phyloP scores from a whole-genome alignment of 2,329 filamentous ascomycete species.

The Sporothrix pallida region DNA sequence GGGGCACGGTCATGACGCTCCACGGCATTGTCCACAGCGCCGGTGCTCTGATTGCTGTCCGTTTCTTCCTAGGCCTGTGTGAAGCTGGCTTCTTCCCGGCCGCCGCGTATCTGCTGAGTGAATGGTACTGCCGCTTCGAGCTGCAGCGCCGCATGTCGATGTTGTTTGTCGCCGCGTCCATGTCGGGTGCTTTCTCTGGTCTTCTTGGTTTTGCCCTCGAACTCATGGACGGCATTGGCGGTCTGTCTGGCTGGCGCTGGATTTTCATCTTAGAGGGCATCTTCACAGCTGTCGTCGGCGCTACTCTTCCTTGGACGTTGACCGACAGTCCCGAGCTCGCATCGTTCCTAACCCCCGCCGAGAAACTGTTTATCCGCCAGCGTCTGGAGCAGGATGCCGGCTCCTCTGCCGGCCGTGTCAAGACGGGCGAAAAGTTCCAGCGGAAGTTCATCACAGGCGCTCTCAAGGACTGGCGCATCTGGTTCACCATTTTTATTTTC shows the following conservation, averaged over 20 bases:
- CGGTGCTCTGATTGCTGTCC: slow-evolving; percentile 53
- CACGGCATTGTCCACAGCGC: slow-evolving; percentile 60
- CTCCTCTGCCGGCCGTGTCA: slow-evolving; percentile 53
- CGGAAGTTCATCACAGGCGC: slow-evolving; percentile 71
- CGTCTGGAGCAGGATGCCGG: slow-evolving; percentile 72
- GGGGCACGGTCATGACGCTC: slow-evolving; percentile 61
- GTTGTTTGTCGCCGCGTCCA: slow-evolving; percentile 35
- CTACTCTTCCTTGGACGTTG: slow-evolving; percentile 65
- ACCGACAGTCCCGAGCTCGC: slow-evolving; percentile 70
- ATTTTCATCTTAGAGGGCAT: slow-evolving; percentile 70
- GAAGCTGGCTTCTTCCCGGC: slow-evolving; percentile 48
- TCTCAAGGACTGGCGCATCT: slow-evolving; percentile 78
- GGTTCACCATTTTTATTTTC: slow-evolving; percentile 52
- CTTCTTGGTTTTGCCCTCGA: slow-evolving; percentile 36
- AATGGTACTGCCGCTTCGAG: slow-evolving; percentile 37
- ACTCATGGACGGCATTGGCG: slow-evolving; percentile 44
- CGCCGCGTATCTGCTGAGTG: slow-evolving; percentile 30
- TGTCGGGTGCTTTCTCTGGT: slow-evolving; percentile 36
- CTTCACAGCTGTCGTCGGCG: slow-evolving; percentile 67
- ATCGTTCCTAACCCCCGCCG: slow-evolving; percentile 69
- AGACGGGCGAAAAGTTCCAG: slow-evolving; percentile 70
- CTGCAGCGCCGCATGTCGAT: slow-evolving; percentile 35
- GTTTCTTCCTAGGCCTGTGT: slow-evolving; percentile 66
- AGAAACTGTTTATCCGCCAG: slow-evolving; percentile 66
- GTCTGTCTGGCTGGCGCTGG: slow-evolving; percentile 69